Percentiles rank a stretch among this genome's conserved stretches.
Evolutionary conservation across 1,284 basidiomycete genomes (phyloP).

Genomic region (Ustilago xerochloae): DNA sequence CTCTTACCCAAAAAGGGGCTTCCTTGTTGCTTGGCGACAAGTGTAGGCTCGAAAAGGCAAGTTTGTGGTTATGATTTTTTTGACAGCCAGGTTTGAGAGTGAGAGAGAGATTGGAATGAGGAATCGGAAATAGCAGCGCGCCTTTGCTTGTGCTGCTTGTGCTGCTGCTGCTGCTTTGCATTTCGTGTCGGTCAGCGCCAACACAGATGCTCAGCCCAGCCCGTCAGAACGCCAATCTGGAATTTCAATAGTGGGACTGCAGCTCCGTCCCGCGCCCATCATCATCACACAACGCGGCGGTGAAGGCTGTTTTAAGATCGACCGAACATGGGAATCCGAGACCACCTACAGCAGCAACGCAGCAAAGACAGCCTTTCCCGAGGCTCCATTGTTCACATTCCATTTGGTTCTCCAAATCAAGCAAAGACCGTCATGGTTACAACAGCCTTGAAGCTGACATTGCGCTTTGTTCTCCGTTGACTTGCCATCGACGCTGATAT

Average conservation of each 20-base stretch:
- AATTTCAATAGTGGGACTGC: not conserved
- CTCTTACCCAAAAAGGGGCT: too few species aligned
- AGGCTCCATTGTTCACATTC: not conserved
- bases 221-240: not conserved
- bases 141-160: not conserved
- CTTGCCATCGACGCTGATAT: too few species aligned
- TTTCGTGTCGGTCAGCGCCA: not conserved
- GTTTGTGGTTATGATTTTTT: not conserved
- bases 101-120: too few species aligned
- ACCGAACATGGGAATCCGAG: constrained; percentile 2
- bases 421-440: too few species aligned
- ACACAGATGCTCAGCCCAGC: not conserved
- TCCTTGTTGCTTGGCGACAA: not conserved
- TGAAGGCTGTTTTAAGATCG: not conserved
- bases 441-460: too few species aligned
- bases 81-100: too few species aligned
- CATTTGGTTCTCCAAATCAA: too few species aligned
- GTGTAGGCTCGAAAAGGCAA: not conserved
- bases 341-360: not conserved
- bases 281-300: too few species aligned
- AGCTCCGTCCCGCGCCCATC: not conserved
- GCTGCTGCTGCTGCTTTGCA: not conserved
- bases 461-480: too few species aligned
- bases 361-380: too few species aligned
- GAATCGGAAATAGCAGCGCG: not conserved